Percentiles rank a stretch among this genome's conserved stretches.
Evolutionary conservation across 148 eudicot genomes (phyloP).

Genomic region (Vaccinium darrowii): DNA sequence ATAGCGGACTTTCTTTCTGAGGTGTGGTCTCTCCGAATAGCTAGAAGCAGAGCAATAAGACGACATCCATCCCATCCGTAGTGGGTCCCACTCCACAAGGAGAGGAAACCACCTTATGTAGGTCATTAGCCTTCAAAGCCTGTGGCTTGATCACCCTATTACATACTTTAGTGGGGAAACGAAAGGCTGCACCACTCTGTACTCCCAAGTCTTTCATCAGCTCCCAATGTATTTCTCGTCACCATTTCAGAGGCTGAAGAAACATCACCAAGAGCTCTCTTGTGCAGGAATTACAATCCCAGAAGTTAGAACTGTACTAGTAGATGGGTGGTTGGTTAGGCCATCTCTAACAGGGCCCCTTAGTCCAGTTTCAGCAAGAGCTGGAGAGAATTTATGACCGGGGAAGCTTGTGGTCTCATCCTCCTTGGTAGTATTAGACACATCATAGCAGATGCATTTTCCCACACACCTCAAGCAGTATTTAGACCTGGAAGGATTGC

Average conservation of each 20-base stretch:
- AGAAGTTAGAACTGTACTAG: constrained; percentile 49
- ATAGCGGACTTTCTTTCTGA: too few species aligned
- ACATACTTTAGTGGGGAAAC: constrained; percentile 33
- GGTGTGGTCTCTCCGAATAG: too few species aligned
- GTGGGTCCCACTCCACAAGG: too few species aligned
- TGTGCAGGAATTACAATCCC: constrained; percentile 49
- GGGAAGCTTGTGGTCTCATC: constrained; percentile 60
- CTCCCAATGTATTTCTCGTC: constrained; percentile 63
- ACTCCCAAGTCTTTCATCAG: constrained; percentile 80
- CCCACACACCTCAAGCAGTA: constrained; percentile 42
- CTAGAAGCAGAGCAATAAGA: too few species aligned
- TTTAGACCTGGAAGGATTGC: constrained; percentile 34
- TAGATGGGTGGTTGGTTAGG: constrained; percentile 50
- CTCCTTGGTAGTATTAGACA: constrained; percentile 56
- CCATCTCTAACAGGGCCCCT: constrained; percentile 61
- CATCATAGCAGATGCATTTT: constrained; percentile 41
- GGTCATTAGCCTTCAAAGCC: constrained; percentile 37
- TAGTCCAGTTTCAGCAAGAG: constrained; percentile 53
- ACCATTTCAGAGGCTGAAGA: constrained; percentile 65
- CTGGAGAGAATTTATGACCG: constrained; percentile 64
- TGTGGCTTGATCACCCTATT: constrained; percentile 45
- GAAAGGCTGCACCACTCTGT: constrained; percentile 51
- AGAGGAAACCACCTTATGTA: too few species aligned
- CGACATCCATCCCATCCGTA: too few species aligned
- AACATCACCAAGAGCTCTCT: constrained; percentile 48